Evolutionary conservation across 805 yeast species (phyloP).

Genomic region (Lipomyces japonicus): DNA sequence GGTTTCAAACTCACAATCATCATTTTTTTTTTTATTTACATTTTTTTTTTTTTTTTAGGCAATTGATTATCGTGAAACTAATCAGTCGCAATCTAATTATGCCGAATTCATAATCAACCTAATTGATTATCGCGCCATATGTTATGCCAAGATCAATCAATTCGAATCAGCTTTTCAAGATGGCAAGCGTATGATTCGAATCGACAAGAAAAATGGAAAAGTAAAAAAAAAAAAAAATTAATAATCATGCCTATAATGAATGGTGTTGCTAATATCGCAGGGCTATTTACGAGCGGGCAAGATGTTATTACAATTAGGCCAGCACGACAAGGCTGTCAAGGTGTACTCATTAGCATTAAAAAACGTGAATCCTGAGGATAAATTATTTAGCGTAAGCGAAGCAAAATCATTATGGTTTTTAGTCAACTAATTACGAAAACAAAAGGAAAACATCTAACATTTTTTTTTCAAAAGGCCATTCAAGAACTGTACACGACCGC

Average conservation of each 20-base stretch:
- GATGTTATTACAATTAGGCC: conserved; percentile 3
- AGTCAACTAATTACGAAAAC: too few relatives aligned
- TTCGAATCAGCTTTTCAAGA: conserved; percentile 9
- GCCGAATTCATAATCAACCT: background rate
- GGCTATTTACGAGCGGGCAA: conserved; percentile 20
- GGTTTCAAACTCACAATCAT: background rate
- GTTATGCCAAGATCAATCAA: conserved; percentile 7
- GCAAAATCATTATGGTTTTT: too few relatives aligned
- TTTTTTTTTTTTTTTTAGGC: too few relatives aligned
- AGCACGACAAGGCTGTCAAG: conserved; percentile 1
- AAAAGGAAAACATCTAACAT: too few relatives aligned
- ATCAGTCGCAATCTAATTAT: too few relatives aligned
- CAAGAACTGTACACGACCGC: too few relatives aligned
- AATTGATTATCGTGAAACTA: too few relatives aligned
- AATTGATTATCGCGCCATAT: conserved; percentile 14
- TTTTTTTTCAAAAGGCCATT: too few relatives aligned
- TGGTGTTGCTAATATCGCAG: too few relatives aligned
- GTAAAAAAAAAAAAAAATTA: too few relatives aligned
- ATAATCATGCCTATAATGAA: too few relatives aligned
- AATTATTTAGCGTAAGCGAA: background rate
- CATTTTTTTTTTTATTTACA: too few relatives aligned
- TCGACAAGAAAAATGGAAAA: conserved; percentile 3
- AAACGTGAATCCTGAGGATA: conserved; percentile 1
- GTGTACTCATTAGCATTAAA: conserved; percentile 6
- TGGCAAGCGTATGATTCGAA: conserved; percentile 4